phyloP scores from a whole-genome alignment of 257 asterid genomes.

The Anisodus tanguticus region DNA sequence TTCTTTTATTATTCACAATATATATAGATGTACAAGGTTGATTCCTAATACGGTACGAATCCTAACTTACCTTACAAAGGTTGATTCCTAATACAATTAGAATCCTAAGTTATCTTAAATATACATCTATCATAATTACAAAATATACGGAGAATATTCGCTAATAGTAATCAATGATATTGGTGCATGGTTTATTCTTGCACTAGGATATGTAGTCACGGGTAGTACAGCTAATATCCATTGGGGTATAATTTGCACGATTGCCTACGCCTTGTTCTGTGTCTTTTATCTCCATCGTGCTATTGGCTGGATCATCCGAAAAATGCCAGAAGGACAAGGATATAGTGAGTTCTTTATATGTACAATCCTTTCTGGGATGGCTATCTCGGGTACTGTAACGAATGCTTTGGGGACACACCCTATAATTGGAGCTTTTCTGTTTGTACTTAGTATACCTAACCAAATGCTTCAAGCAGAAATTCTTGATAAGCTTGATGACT shows the following conservation, averaged over 20 bases:
- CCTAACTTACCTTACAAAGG: too few species aligned
- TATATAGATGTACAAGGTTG: too few species aligned
- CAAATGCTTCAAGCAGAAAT: slow-evolving; percentile 73
- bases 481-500: slow-evolving; percentile 73
- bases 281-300: slow-evolving; percentile 62
- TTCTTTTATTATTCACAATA: too few species aligned
- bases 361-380: slow-evolving; percentile 59
- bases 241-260: slow-evolving; percentile 56
- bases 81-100: too few species aligned
- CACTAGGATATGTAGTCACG: slow-evolving; percentile 51
- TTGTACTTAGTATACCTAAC: slow-evolving; percentile 73
- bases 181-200: too few species aligned
- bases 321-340: slow-evolving; percentile 79
- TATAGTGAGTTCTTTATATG: slow-evolving; percentile 81
- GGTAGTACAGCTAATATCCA: slow-evolving; percentile 36
- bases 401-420: slow-evolving; percentile 87
- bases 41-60: too few species aligned
- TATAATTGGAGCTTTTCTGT: slow-evolving; percentile 83
- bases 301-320: slow-evolving; percentile 65
- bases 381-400: slow-evolving; percentile 58
- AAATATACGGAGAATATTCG: too few species aligned
- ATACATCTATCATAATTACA: too few species aligned
- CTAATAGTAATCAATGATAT: too few species aligned
- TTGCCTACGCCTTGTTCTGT: slow-evolving; percentile 45
- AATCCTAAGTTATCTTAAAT: too few species aligned